These are phyloP conservation scores for Periconia macrospinosa DNA, from an alignment of 2,329 filamentous ascomycete species.

Conservation along the genomic window DNA sequence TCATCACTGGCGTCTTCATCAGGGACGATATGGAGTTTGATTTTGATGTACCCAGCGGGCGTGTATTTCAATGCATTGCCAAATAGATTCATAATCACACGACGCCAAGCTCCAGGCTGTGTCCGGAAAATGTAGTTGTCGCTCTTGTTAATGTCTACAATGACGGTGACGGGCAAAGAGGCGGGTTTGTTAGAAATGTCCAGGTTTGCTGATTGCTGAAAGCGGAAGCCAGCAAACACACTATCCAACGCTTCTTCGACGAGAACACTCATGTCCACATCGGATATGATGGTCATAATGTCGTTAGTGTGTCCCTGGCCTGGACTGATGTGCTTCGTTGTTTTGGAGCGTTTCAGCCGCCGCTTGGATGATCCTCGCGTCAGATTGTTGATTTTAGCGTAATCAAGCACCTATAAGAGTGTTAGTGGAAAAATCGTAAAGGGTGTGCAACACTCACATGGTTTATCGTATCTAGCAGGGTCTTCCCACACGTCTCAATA, in stretches of 20 bases:
- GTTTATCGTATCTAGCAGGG: constrained; percentile 46
- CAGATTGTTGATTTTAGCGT: constrained; percentile 44
- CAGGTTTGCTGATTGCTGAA: constrained; percentile 30
- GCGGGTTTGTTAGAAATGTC: constrained; percentile 19
- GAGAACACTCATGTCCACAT: constrained; percentile 38
- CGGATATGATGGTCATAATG: constrained; percentile 38
- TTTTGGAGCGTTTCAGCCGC: constrained; percentile 32
- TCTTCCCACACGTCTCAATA: constrained; percentile 44
- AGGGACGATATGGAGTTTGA: constrained; percentile 37
- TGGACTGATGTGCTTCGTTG: constrained; percentile 33
- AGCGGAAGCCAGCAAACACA: constrained; percentile 41
- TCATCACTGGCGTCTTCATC: constrained; percentile 22
- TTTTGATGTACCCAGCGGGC: constrained; percentile 37
- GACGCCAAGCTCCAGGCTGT: constrained; percentile 42
- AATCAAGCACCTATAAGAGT: constrained; percentile 39
- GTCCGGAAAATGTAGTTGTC: constrained; percentile 41
- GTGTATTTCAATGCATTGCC: constrained; percentile 46
- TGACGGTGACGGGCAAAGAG: constrained; percentile 28
- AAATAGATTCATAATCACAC: constrained; percentile 45
- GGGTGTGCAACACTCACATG: constrained; percentile 27
- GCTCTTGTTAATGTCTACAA: constrained; percentile 39
- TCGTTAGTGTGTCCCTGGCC: constrained; percentile 35
- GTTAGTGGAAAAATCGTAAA: constrained; percentile 9
- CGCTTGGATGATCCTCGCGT: constrained; percentile 31
- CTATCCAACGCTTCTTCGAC: constrained; percentile 43